Evolutionary conservation across 1,284 basidiomycete genomes (phyloP).

Genomic region (Leccinum angustisporum): DNA sequence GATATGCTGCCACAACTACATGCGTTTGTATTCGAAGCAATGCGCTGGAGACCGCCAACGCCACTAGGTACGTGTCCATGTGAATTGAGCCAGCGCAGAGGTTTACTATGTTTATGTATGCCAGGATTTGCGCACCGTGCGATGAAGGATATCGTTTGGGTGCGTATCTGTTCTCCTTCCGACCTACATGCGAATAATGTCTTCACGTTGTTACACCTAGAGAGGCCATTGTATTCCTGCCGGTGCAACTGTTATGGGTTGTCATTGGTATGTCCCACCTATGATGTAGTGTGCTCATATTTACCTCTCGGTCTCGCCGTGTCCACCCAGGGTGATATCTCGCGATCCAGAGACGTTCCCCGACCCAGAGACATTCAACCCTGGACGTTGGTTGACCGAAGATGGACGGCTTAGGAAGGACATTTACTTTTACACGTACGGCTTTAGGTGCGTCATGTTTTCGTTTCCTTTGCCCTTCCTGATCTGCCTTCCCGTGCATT

Average conservation of each 20-base stretch:
- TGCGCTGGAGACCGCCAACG: slow-evolving; percentile 39
- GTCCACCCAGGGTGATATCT: slow-evolving; percentile 13
- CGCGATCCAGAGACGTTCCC: slow-evolving; percentile 13
- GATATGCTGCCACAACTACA: slow-evolving; percentile 15
- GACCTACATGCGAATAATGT: background rate
- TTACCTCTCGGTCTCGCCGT: background rate
- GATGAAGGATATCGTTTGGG: slow-evolving; percentile 40
- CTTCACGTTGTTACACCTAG: slow-evolving; percentile 3
- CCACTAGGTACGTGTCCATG: slow-evolving; percentile 16
- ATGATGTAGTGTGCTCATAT: too few species aligned
- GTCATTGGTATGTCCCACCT: slow-evolving; percentile 12
- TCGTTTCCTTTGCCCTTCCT: slow-evolving; percentile 1
- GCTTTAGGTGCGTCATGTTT: slow-evolving; percentile 33
- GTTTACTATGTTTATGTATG: background rate
- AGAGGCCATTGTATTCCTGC: slow-evolving; percentile 17
- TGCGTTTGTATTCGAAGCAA: slow-evolving; percentile 37
- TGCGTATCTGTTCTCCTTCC: slow-evolving; percentile 13
- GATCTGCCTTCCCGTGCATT: background rate
- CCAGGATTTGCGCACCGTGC: slow-evolving; percentile 38
- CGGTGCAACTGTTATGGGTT: slow-evolving; percentile 12
- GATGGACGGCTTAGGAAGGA: slow-evolving; percentile 33
- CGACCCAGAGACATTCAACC: slow-evolving; percentile 38
- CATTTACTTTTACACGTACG: slow-evolving; percentile 35
- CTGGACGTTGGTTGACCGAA: slow-evolving; percentile 37
- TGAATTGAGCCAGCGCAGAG: background rate